Conservation (phyloP, 176 grass and related monocot species). For the Eremochloa ophiuroides region DNA sequence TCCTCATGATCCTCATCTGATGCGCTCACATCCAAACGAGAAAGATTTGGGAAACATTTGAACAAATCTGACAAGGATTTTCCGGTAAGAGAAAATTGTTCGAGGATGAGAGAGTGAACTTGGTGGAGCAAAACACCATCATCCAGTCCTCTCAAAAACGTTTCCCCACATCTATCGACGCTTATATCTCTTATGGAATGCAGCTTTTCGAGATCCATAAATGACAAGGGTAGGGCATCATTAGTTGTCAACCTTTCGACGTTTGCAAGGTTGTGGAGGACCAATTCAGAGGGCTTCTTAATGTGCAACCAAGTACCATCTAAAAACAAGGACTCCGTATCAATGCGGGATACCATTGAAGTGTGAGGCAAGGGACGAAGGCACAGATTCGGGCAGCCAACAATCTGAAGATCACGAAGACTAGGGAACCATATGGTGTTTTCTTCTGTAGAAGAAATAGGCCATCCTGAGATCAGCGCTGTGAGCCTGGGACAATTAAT, state of each 20-base stretch:
- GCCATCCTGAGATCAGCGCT: background rate
- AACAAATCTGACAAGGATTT: background rate
- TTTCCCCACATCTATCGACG: background rate
- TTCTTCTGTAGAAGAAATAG: background rate
- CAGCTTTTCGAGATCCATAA: background rate
- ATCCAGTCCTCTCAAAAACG: background rate
- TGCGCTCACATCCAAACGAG: rapidly evolving
- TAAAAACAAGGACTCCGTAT: rapidly evolving
- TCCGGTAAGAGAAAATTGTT: rapidly evolving
- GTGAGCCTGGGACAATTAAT: background rate
- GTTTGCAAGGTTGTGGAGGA: background rate
- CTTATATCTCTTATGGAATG: background rate
- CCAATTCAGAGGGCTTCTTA: background rate
- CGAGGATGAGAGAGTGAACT: background rate
- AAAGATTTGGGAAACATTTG: background rate
- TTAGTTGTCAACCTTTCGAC: rapidly evolving
- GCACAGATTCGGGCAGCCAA: background rate
- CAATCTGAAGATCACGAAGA: rapidly evolving
- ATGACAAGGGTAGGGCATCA: background rate
- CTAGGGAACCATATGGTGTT: background rate
- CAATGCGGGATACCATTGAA: rapidly evolving
- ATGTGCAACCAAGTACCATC: background rate
- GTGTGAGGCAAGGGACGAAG: conserved; percentile 14
- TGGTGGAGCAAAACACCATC: background rate
- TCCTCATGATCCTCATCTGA: background rate